Evolutionary conservation across 495 filamentous ascomycete genomes (phyloP).

Genomic region (Apodospora peruviana): DNA sequence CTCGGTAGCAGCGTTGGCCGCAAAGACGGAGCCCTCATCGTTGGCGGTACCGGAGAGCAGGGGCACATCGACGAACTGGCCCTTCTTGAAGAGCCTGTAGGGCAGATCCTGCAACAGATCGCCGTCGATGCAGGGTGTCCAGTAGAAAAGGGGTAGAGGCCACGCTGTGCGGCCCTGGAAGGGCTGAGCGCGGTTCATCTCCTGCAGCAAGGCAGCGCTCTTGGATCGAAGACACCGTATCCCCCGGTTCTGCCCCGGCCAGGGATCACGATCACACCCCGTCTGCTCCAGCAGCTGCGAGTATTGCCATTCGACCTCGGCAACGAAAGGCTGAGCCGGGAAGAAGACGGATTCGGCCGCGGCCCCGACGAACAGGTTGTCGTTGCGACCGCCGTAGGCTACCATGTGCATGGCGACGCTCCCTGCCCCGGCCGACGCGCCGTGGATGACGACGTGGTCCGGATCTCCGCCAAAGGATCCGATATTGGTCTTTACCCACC

Average conservation of each 20-base stretch:
- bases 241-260: constrained; percentile 1
- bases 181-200: constrained; percentile 41
- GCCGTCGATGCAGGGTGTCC: constrained; percentile 59
- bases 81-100: constrained; percentile 20
- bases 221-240: constrained; percentile 48
- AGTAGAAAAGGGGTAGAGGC: constrained; percentile 48
- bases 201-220: constrained; percentile 44
- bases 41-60: constrained; percentile 38
- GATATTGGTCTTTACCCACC: constrained; percentile 67
- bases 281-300: constrained; percentile 22
- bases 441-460: constrained; percentile 62
- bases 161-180: constrained; percentile 37
- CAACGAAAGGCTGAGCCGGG: constrained; percentile 32
- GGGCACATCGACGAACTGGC: constrained; percentile 26
- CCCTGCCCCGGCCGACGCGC: constrained; percentile 65
- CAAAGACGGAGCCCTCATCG: constrained; percentile 50
- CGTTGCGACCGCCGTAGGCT: constrained; percentile 44
- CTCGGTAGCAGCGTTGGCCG: constrained; percentile 36
- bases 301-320: constrained; percentile 42
- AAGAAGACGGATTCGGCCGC: constrained; percentile 41
- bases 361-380: constrained; percentile 34
- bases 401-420: constrained; percentile 62
- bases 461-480: constrained; percentile 69
- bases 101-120: constrained; percentile 42
- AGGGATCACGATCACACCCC: constrained; percentile 15